Percentiles rank a stretch among this genome's conserved stretches.
Conservation (phyloP, 768 basidiomycete species). For the Amanita exitialis region DNA sequence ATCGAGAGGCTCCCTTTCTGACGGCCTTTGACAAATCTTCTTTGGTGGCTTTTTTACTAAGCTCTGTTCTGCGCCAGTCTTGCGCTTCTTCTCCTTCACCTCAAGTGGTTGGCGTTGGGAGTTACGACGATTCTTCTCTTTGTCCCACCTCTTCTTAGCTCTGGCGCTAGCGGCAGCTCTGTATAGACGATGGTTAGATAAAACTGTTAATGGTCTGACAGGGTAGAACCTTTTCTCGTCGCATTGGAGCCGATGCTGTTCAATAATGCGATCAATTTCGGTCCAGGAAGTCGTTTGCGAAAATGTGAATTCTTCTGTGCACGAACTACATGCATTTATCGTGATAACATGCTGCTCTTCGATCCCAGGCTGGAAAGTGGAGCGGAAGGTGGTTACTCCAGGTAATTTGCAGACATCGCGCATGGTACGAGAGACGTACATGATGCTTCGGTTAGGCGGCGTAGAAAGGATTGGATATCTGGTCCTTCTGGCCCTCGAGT, state of each 20-base stretch:
- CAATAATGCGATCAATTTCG: not conserved
- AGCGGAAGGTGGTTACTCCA: constrained; percentile 1
- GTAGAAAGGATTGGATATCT: not conserved
- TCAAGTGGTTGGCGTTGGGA: not conserved
- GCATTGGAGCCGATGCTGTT: not conserved
- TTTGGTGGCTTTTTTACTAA: too few relatives aligned
- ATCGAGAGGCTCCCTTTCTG: not conserved
- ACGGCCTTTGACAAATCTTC: too few relatives aligned
- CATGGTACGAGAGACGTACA: constrained; percentile 1
- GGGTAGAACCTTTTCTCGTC: not conserved
- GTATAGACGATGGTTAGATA: not conserved
- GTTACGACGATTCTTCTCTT: not conserved
- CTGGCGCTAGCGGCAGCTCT: not conserved
- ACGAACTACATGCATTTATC: not conserved
- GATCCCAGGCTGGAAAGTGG: not conserved
- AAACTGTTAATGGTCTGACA: not conserved
- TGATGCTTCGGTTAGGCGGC: not conserved
- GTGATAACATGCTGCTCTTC: not conserved
- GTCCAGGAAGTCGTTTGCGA: not conserved
- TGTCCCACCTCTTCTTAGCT: not conserved
- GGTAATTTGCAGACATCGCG: constrained; percentile 2
- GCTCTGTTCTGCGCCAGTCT: not conserved
- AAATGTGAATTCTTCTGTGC: not conserved
- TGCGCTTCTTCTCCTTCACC: not conserved
- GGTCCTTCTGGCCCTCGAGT: too few relatives aligned